Evolutionary conservation across 345 rosid genomes (phyloP), one percentile per base, ranked within the genome.

Genomic region (Limnanthes douglasii): DNA sequence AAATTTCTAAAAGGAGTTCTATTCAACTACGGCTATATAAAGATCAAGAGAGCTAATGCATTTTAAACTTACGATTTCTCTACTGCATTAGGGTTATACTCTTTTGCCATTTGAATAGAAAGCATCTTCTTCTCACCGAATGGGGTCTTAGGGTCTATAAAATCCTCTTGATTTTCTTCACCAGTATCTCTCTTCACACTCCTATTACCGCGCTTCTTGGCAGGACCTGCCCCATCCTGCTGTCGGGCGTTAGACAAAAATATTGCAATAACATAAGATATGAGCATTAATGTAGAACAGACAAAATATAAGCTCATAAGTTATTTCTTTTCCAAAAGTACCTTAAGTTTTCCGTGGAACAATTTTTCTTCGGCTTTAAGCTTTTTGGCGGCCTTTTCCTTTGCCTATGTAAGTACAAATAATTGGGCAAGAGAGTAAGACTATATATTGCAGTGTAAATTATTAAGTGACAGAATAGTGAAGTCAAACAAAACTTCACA

Each of bases 81-180:
- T 3, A 83, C 97, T 0, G 65, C 59, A 39, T 58, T 57, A 4
- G 94, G 97, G 51, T 54, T 76, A 43, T 88, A 88, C 29, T 83
- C 86, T 37, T 83, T 88, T 1, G 95, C 90, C 97, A 88, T 83
- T 57, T 61, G 80, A 38, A 45, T 31, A 5, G 97, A 84, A 34
- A 90, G 77, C 42, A 8, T 59, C 50, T 90, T 90, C 75, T 56
- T 90, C 54, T 79, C 75, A 15, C 98, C 95, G 18, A 39, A 18
- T 17, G 62, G 70, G 21, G 95, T 84, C 24, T 70, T 75, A 2
- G 92, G 94, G 33, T 90, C 95, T 36, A 72, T 51, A 57, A 54
- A 83, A 48, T 88, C 95, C 47, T 60, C 75, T 0, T 51, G 75
- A 44, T 79, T 79, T 45, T 77, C 94, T 18, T 84, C 75, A 11